phyloP scores from a whole-genome alignment of 2,329 filamentous ascomycete species.

The Torrubiella hemipterigena region DNA sequence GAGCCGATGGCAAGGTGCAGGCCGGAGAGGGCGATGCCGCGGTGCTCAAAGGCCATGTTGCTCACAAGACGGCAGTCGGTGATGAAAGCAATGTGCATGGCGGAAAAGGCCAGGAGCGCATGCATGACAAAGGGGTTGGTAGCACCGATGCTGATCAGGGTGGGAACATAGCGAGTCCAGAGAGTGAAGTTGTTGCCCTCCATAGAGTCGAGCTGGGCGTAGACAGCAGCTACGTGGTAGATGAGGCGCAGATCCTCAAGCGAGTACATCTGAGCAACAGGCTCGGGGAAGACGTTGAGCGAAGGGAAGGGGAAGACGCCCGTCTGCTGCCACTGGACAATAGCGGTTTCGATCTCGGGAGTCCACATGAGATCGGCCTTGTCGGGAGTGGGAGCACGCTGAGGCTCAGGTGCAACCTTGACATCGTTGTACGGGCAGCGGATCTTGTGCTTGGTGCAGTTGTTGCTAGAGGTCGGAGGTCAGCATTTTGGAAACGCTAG shows the following conservation, averaged over 20 bases:
- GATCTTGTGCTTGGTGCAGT: constrained; percentile 98
- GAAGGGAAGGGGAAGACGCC: constrained; percentile 78
- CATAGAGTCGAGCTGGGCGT: constrained; percentile 66
- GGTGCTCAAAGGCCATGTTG: constrained; percentile 82
- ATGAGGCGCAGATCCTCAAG: constrained; percentile 76
- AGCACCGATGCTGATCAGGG: constrained; percentile 60
- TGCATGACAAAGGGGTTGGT: constrained; percentile 87
- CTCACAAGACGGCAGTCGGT: constrained; percentile 76
- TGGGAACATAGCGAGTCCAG: constrained; percentile 84
- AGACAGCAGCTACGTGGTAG: constrained; percentile 79
- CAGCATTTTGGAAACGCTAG: no score
- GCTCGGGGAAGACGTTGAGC: constrained; percentile 63
- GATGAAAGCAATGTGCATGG: constrained; percentile 83
- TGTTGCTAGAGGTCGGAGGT: constrained; percentile 49
- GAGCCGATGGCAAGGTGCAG: constrained; percentile 75
- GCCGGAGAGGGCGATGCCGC: constrained; percentile 73
- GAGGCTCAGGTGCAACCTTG: constrained; percentile 49
- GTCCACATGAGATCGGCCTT: constrained; percentile 72
- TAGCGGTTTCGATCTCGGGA: constrained; percentile 67
- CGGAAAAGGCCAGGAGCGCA: constrained; percentile 83
- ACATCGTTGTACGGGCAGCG: constrained; percentile 96
- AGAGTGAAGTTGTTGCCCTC: constrained; percentile 76
- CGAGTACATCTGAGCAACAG: constrained; percentile 60
- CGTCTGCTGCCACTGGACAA: constrained; percentile 74
- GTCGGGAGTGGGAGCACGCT: constrained; percentile 47